Evolutionary conservation across 2,329 filamentous ascomycete genomes (phyloP), one percentile per base, ranked within the genome.

Genomic region (Phyllosticta citrichinensis): DNA sequence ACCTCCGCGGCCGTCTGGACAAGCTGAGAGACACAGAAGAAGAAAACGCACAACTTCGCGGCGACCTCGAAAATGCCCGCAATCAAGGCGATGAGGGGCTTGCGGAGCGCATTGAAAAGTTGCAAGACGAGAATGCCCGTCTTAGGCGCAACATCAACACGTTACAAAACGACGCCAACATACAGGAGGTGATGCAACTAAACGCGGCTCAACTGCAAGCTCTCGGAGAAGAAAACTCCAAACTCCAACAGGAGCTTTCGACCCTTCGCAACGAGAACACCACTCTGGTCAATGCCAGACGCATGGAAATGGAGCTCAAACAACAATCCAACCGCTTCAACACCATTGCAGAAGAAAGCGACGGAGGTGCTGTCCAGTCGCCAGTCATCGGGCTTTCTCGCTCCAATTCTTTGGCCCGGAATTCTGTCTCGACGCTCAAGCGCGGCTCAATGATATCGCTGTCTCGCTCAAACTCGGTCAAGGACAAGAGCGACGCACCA

Each of bases 151-250:
- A 56, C 40, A 54, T 61, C 20, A 50, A 55, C 30, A 61, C 59
- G 9, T 54, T 57, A n/a, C 54, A 57, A 17, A 61, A 61, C 17
- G 59, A 61, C 55, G 59, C 59, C 47, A 61, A 61, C 30, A 52
- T 61, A 20, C 54, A 54, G 2, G 88, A 94, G 68, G 89, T 88
- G 0, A 80, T 94, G 10, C 90, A 95, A 72, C 76, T 82, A 0
- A 87, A 93, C 71, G 86, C 87, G 12, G 78, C 86, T 4, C 87
- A 91, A 62, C 83, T 86, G 52, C 85, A 89, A 65, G 87, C 84
- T 66, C 80, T 91, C 60, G 83, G 85, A 0, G 94, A 93, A 66
- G 91, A 95, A 69, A 85, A 89, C 56, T 85, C 86, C 17, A 89
- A 91, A 12, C 56, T 94, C 79, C 86, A 93, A 66, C 90, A 95